These are phyloP conservation scores for Cercospora berteroae DNA, from an alignment of 2,329 filamentous ascomycete species.

Conservation along the genomic window DNA sequence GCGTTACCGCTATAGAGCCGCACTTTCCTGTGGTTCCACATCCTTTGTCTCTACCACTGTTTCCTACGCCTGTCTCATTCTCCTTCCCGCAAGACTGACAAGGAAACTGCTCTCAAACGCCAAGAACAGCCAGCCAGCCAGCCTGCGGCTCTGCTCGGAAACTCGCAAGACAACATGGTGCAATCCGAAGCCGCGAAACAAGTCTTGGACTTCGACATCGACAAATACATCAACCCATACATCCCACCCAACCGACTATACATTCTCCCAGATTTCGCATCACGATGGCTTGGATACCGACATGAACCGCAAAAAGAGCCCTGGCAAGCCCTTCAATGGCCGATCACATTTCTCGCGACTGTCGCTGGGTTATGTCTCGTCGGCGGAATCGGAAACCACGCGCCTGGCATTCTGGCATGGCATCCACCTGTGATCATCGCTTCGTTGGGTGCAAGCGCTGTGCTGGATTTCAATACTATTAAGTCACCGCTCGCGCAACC, in stretches of 20 bases:
- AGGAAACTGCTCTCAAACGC: neutral
- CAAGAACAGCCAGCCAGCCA: neutral
- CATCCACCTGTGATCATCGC: constrained; percentile 48
- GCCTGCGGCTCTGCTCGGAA: neutral
- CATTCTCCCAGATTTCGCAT: constrained; percentile 62
- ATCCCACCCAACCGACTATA: constrained; percentile 65
- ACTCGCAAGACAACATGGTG: neutral
- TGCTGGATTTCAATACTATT: constrained; percentile 50
- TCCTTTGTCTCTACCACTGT: neutral
- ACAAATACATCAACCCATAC: constrained; percentile 69
- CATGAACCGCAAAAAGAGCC: constrained; percentile 41
- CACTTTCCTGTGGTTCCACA: neutral
- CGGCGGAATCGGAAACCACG: constrained; percentile 44
- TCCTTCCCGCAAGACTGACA: neutral
- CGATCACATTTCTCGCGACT: constrained; percentile 46
- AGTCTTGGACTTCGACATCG: constrained; percentile 65
- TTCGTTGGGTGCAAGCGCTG: constrained; percentile 46
- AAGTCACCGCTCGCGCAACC: constrained; percentile 50
- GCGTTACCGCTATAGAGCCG: constrained; percentile 3
- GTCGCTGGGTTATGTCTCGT: constrained; percentile 46
- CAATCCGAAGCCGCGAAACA: constrained; percentile 15
- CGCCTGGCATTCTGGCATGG: constrained; percentile 38
- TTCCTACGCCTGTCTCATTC: neutral
- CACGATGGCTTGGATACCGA: constrained; percentile 61
- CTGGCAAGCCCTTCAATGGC: constrained; percentile 43